Evolutionary conservation across 2,329 filamentous ascomycete species (phyloP), one percentile per base, ranked within the genome.

Genomic region (Fusarium sp.): DNA sequence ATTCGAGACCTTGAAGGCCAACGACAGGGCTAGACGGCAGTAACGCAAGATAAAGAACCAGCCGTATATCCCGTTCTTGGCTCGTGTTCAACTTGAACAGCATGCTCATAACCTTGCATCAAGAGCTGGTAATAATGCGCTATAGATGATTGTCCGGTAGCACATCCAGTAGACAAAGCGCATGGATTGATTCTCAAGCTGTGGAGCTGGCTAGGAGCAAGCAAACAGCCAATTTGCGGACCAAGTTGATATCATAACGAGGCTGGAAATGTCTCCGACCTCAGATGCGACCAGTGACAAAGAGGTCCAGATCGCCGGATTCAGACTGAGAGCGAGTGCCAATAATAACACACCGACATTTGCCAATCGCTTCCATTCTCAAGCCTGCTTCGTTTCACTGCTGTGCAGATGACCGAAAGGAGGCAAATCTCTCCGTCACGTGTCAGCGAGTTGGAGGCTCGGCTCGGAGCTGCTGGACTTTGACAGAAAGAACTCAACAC

Each of bases 301-400:
- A 54, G 47, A 51, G 28, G 53, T 24, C 64, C 57, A 53, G 53
- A 62, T 58, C 57, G 53, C 49, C 53, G 64, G 52, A 55, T 58
- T 45, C 52, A 57, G 50, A 42, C 47, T 62, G 44, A 42, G 44
- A 50, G 40, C 39, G 51, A 52, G 51, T 49, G 42, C 48, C 59
- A 62, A 59, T 52, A 51, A 53, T 50, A 64, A 46, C 64, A 67
- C 67, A 70, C 67, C 67, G 67, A 70, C 67, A 68, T 65, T 69
- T 70, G 64, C 50, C 57, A 57, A 63, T 59, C 38, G 55, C 68
- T 57, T 46, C 49, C 58, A 49, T 40, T 50, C 25, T 41, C 26
- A 29, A 42, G 15, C 46, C 52, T 47, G 43, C 46, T 53, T 57
- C 36, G 52, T 45, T 49, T 53, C 61, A 50, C 42, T 43, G 47